Evolutionary conservation across 2,329 filamentous ascomycete genomes (phyloP).

Genomic region (Botrytis galanthina): DNA sequence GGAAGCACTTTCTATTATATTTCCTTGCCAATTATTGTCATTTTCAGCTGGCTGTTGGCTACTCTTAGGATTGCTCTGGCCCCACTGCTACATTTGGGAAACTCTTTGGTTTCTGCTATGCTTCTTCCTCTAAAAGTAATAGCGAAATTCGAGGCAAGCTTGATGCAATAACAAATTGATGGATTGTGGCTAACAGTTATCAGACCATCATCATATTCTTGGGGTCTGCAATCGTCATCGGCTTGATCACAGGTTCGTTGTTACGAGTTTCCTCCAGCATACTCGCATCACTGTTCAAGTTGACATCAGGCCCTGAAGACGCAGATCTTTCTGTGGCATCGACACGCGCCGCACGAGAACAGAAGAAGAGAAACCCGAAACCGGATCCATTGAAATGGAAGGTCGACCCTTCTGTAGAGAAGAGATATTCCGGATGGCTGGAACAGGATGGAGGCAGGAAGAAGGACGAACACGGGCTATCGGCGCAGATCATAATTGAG

Average conservation of each 20-base stretch:
- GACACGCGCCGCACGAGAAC: constrained; percentile 30
- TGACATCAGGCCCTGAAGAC: constrained; percentile 36
- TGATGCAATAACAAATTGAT: neutral
- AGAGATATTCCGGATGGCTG: constrained; percentile 35
- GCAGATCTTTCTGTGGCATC: constrained; percentile 30
- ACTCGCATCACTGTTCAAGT: constrained; percentile 51
- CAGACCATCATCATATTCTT: constrained; percentile 52
- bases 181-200: constrained; percentile 21
- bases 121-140: constrained; percentile 33
- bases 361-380: constrained; percentile 26
- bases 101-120: constrained; percentile 26
- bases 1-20: constrained; percentile 29
- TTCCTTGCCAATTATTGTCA: constrained; percentile 28
- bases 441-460: constrained; percentile 31
- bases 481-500: constrained; percentile 68
- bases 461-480: constrained; percentile 45
- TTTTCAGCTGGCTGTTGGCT: constrained; percentile 25
- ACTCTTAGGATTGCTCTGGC: constrained; percentile 29
- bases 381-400: constrained; percentile 21
- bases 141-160: constrained; percentile 37
- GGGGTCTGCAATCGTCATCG: constrained; percentile 64
- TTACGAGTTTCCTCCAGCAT: constrained; percentile 57
- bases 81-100: constrained; percentile 33
- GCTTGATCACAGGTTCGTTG: constrained; percentile 59
- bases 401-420: constrained; percentile 25